A percentile compares a stretch with the other conserved stretches of the same genome.
phyloP scores from a whole-genome alignment of 179 eudicot genomes.

The Patellifolia procumbens region DNA sequence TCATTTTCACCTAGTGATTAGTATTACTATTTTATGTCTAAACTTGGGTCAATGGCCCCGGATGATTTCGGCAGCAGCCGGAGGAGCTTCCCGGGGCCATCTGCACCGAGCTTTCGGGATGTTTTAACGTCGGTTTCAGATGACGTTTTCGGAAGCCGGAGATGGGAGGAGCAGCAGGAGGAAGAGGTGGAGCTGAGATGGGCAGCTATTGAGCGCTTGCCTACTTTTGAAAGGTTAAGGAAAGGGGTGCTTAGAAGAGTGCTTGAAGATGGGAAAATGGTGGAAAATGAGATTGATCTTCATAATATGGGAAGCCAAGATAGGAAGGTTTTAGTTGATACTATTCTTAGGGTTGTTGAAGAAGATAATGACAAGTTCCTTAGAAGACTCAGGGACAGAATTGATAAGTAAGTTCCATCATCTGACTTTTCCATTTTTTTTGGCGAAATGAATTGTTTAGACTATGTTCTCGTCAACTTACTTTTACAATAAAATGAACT shows the following conservation, averaged over 20 bases:
- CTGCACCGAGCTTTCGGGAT: slow-evolving; percentile 28
- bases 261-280: slow-evolving; percentile 63
- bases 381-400: slow-evolving; percentile 55
- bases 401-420: slow-evolving; percentile 55
- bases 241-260: slow-evolving; percentile 62
- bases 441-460: background rate
- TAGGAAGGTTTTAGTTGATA: slow-evolving; percentile 57
- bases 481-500: no score
- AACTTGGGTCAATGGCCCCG: slow-evolving; percentile 11
- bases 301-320: slow-evolving; percentile 49
- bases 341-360: slow-evolving; percentile 53
- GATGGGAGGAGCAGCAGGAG: slow-evolving; percentile 36
- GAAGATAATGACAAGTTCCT: slow-evolving; percentile 73
- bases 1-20: background rate
- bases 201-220: slow-evolving; percentile 95
- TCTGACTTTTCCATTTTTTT: no score
- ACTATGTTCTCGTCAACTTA: background rate
- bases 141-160: slow-evolving; percentile 31
- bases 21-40: background rate
- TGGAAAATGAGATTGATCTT: slow-evolving; percentile 55
- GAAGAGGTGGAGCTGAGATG: slow-evolving; percentile 86
- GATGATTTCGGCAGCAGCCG: slow-evolving; percentile 23
- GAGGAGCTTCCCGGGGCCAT: slow-evolving; percentile 22
- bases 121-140: background rate
- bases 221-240: slow-evolving; percentile 70